phyloP scores from a whole-genome alignment of 1,284 basidiomycete species.

The Cryptococcus neoformans region DNA sequence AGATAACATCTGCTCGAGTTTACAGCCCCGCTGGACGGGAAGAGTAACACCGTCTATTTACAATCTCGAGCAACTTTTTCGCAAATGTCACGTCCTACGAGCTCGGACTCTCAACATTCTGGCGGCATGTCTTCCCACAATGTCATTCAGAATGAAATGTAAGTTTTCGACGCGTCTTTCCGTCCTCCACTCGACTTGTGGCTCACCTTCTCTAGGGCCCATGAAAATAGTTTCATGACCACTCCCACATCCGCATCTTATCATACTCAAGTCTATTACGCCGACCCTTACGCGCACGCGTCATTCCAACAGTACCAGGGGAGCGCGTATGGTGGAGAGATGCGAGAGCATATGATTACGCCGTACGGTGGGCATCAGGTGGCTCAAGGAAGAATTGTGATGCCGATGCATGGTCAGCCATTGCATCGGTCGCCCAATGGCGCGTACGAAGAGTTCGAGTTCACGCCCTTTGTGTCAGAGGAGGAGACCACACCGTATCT shows the following conservation, averaged over 20 bases:
- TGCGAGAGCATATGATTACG: slow-evolving; percentile 16
- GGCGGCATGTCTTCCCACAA: slow-evolving; percentile 6
- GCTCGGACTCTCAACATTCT: slow-evolving; percentile 9
- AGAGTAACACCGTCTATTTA: too few relatives aligned
- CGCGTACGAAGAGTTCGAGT: slow-evolving; percentile 13
- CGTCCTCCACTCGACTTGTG: neutral
- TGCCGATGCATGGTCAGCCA: slow-evolving; percentile 18
- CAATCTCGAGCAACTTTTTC: neutral
- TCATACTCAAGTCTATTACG: slow-evolving; percentile 12
- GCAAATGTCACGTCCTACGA: slow-evolving; percentile 14
- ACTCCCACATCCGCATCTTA: slow-evolving; percentile 11
- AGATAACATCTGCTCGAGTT: neutral
- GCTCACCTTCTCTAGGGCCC: slow-evolving; percentile 5
- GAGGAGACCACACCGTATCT: slow-evolving; percentile 14
- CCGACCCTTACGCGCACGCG: slow-evolving; percentile 8
- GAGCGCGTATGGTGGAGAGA: neutral
- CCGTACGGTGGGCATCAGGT: slow-evolving; percentile 19
- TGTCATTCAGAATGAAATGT: slow-evolving; percentile 13
- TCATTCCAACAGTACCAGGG: neutral
- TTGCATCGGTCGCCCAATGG: slow-evolving; percentile 10
- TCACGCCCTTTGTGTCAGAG: slow-evolving; percentile 17
- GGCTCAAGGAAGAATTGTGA: slow-evolving; percentile 18
- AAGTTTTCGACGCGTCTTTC: slow-evolving; percentile 2
- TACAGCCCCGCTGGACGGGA: neutral
- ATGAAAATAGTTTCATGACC: slow-evolving; percentile 12